These are phyloP conservation scores for Lecanicillium sp. DNA, from an alignment of 2,329 filamentous ascomycete genomes.

Conservation along the genomic window DNA sequence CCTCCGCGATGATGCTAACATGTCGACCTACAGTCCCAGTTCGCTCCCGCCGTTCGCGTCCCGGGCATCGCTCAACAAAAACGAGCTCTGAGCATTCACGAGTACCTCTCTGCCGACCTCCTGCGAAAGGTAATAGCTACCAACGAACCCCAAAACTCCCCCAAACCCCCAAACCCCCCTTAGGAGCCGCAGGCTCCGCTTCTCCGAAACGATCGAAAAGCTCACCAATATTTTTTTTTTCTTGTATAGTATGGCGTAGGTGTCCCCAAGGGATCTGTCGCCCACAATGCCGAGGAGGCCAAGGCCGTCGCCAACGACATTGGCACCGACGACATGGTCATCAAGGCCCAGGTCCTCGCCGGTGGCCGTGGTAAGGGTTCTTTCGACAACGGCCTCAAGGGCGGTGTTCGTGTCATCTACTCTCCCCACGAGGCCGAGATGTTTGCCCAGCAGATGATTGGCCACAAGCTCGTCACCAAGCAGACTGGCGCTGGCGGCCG, in stretches of 20 bases:
- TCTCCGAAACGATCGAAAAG: conserved; percentile 9
- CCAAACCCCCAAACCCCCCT: conserved; percentile 9
- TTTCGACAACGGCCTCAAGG: conserved; percentile 98
- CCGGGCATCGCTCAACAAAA: conserved; percentile 68
- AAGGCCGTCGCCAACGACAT: conserved; percentile 87
- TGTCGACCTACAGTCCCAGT: conserved; percentile 11
- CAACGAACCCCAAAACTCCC: conserved; percentile 10
- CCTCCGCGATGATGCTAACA: conserved; percentile 11
- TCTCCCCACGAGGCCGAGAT: conserved; percentile 94
- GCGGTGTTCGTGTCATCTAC: conserved; percentile 97
- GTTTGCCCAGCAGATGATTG: conserved; percentile 99
- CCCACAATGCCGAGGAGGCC: conserved; percentile 73
- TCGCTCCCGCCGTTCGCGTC: conserved; percentile 44
- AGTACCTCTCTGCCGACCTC: conserved; percentile 93
- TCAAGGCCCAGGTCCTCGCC: conserved; percentile 98
- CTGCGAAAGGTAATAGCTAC: conserved; percentile 60
- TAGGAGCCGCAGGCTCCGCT: too few species aligned
- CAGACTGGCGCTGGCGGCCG: conserved; percentile 92
- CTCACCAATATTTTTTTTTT: conserved; percentile 6
- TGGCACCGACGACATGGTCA: conserved; percentile 93
- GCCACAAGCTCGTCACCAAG: conserved; percentile 99
- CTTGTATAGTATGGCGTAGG: conserved; percentile 76
- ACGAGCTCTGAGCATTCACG: conserved; percentile 91
- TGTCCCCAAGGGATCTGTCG: conserved; percentile 84
- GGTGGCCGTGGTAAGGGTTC: conserved; percentile 96